These are phyloP conservation scores for Papiliotrema terrestris DNA, from an alignment of 1,284 basidiomycete genomes.

Conservation along the genomic window DNA sequence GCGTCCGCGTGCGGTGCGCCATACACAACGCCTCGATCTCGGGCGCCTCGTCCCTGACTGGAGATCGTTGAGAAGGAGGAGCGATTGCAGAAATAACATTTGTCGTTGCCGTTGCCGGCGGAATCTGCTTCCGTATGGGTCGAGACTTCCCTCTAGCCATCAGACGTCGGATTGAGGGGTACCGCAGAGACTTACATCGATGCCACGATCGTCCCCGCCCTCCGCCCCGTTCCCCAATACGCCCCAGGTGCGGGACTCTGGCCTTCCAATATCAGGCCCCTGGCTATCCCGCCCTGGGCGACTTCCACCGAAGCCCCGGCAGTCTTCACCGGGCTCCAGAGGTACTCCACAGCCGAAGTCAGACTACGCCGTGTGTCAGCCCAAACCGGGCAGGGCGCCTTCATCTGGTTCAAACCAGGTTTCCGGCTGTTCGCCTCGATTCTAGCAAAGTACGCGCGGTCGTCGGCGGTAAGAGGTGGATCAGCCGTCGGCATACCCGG, in stretches of 20 bases:
- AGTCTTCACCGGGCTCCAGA: conserved; percentile 29
- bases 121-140: neutral
- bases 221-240: conserved; percentile 31
- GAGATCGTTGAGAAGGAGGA: neutral
- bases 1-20: conserved; percentile 36
- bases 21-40: conserved; percentile 35
- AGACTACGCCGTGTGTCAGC: conserved; percentile 32
- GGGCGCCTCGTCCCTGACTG: conserved; percentile 6
- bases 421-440: conserved; percentile 22
- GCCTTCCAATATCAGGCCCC: conserved; percentile 43
- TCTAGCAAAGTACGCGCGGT: conserved; percentile 21
- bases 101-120: neutral
- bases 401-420: conserved; percentile 18
- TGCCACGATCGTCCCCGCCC: conserved; percentile 33
- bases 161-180: neutral
- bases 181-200: conserved; percentile 25
- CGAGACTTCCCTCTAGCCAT: neutral
- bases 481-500: neutral
- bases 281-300: conserved; percentile 34
- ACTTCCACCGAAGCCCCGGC: conserved; percentile 38
- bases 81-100: neutral
- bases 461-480: conserved; percentile 11
- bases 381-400: conserved; percentile 37
- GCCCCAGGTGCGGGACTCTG: conserved; percentile 13
- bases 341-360: conserved; percentile 28